Base-by-base conservation (phyloP, 805 yeast genomes). In the Barnettozyma californica region DNA sequence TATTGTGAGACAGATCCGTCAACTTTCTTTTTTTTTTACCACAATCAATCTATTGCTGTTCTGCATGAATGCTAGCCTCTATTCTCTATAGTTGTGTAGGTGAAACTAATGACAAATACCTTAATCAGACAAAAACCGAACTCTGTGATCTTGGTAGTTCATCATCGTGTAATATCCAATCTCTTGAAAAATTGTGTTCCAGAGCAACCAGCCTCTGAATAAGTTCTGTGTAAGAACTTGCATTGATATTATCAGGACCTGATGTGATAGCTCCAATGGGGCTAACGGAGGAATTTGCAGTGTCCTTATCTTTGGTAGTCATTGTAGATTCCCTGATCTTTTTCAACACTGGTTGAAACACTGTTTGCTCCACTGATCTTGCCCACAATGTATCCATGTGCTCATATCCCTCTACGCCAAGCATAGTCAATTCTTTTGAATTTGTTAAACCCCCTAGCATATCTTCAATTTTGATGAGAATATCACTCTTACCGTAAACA, bases 351-450 rank as follows among this genome's bases (percentile, higher is more conserved):
- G 62, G 64, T 1, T 34, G 21, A 37, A 75, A 68, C 0, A 73
- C 76, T 11, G 46, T 50, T 13, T 57, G 53, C 8, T 63, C 71
- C 5, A 81, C 87, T 49, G 83, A 80, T 3, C 68, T 57, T 4
- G 87, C 91, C 95, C 95, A 87, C 11, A 87, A 59, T 38, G 87
- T 78, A 59, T 87, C 95, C 70, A 87, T 74, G 62, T 87, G 95
- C 63, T 87, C 95, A 61, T 86, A 86, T 9, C 67, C 68, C 0
- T 66, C 69, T 0, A 84, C 73, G 0, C 83, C 80, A 6, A 75
- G 66, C 0, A 71, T 62, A 3, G 56, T 46, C 16, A 57, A 51
- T 1, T 52, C 50, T 20, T 53, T 58, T 21, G 60, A 64, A 34
- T 56, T 58, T 0, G 87, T 83, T 29, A 87, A 68, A 50, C 80